Evolutionary conservation across 2,329 filamentous ascomycete species (phyloP).

Genomic region (Chaetomium sp.): DNA sequence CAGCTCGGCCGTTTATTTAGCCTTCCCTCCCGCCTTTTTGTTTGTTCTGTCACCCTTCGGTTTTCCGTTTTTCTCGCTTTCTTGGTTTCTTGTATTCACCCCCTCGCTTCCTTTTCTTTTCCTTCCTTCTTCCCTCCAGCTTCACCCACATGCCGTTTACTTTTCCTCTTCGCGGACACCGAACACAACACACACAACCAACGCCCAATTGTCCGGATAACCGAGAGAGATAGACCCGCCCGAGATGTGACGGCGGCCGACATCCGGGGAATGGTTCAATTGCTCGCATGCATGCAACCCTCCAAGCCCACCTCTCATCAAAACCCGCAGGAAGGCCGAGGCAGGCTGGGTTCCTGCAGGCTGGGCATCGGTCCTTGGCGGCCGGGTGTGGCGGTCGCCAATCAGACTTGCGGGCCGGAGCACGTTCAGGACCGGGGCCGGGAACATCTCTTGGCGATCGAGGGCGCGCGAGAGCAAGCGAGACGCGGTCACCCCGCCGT

Average conservation of each 20-base stretch:
- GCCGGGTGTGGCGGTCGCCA: slow-evolving; percentile 25
- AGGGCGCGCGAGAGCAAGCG: neutral
- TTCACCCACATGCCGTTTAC: neutral
- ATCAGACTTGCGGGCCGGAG: slow-evolving; percentile 25
- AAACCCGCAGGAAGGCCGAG: neutral
- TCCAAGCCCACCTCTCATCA: slow-evolving; percentile 8
- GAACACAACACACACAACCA: neutral
- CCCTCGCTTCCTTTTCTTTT: neutral
- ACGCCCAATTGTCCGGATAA: neutral
- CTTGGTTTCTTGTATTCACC: neutral
- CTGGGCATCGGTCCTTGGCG: slow-evolving; percentile 13
- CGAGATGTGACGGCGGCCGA: neutral
- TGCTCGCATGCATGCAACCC: neutral
- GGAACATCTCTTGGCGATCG: slow-evolving; percentile 20
- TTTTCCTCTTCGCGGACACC: neutral
- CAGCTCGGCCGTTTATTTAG: neutral
- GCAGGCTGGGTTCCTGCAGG: slow-evolving; percentile 22
- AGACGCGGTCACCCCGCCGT: neutral
- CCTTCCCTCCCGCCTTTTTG: neutral
- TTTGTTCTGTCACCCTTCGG: neutral
- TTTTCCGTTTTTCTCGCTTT: neutral
- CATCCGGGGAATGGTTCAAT: neutral
- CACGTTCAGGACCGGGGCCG: slow-evolving; percentile 26
- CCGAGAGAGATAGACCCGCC: neutral
- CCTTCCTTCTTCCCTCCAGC: neutral